Conservation (phyloP, 805 yeast genomes). For the Ogataea ganodermae region DNA sequence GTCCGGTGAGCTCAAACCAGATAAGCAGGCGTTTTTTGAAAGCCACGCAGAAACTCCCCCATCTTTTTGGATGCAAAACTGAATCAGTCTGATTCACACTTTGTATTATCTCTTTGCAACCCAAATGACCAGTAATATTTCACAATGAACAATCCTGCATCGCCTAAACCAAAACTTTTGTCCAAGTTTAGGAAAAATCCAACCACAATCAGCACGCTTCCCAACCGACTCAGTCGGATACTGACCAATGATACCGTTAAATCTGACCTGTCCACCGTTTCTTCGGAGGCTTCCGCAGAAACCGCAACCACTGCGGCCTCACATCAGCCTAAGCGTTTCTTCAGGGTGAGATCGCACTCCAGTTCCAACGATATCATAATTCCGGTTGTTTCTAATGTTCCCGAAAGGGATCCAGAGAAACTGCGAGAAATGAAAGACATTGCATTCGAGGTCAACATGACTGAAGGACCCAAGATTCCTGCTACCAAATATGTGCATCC, state of each 20-base stretch:
- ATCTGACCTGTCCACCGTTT: slow-evolving; percentile 22
- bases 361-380: slow-evolving; percentile 12
- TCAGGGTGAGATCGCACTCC: slow-evolving; percentile 18
- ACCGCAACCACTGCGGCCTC: slow-evolving; percentile 12
- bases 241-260: slow-evolving; percentile 19
- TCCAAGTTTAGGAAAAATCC: slow-evolving; percentile 23
- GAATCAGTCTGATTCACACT: neutral
- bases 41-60: neutral
- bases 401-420: slow-evolving; percentile 14
- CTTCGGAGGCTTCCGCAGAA: slow-evolving; percentile 17
- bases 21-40: neutral
- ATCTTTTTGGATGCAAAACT: neutral
- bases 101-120: neutral
- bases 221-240: slow-evolving; percentile 12
- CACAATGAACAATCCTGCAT: slow-evolving; percentile 3
- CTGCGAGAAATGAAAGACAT: slow-evolving; percentile 28
- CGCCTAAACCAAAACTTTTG: slow-evolving; percentile 15
- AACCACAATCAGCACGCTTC: slow-evolving; percentile 10
- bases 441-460: slow-evolving; percentile 33
- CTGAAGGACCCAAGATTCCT: slow-evolving; percentile 10
- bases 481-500: slow-evolving; percentile 32
- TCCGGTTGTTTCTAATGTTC: slow-evolving; percentile 9
- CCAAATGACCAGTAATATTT: slow-evolving; percentile 2
- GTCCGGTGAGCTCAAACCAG: neutral
- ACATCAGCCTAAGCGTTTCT: slow-evolving; percentile 14